Conservation (phyloP, 306 rosid species). For the Benincasa hispida region DNA sequence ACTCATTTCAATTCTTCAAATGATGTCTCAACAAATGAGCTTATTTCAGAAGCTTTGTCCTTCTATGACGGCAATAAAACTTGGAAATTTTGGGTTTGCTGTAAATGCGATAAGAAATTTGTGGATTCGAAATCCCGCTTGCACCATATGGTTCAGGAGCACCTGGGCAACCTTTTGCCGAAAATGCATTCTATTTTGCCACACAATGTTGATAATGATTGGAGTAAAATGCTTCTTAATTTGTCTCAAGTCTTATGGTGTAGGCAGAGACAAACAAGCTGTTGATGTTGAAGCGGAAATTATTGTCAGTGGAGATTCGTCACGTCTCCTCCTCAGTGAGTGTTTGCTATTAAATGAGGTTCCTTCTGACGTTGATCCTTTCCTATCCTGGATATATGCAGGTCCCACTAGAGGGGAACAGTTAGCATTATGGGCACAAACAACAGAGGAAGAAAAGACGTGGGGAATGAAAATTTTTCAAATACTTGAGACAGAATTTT, state of each 20-base stretch:
- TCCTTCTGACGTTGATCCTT: slow-evolving; percentile 28
- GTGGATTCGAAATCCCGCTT: slow-evolving; percentile 45
- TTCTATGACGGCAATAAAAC: slow-evolving; percentile 51
- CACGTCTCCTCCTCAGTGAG: slow-evolving; percentile 63
- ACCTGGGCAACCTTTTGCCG: slow-evolving; percentile 60
- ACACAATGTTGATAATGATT: slow-evolving; percentile 56
- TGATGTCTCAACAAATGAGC: slow-evolving; percentile 44
- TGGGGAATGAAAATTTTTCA: slow-evolving; percentile 60
- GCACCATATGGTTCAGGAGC: slow-evolving; percentile 77
- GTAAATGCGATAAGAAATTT: slow-evolving; percentile 50
- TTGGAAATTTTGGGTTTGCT: slow-evolving; percentile 86
- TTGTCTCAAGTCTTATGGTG: slow-evolving; percentile 62
- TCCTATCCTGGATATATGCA: slow-evolving; percentile 74
- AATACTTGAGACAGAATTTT: slow-evolving; percentile 75
- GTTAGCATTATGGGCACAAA: slow-evolving; percentile 52
- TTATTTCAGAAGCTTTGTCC: slow-evolving; percentile 56
- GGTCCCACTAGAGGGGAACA: slow-evolving; percentile 62
- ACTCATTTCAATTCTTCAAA: slow-evolving; percentile 52
- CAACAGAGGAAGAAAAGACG: slow-evolving; percentile 61
- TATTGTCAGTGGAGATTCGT: slow-evolving; percentile 72
- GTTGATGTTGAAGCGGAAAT: slow-evolving; percentile 56
- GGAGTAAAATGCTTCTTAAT: slow-evolving; percentile 70
- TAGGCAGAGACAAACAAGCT: slow-evolving; percentile 41
- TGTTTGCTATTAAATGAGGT: slow-evolving; percentile 38
- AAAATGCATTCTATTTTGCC: slow-evolving; percentile 73